Base-by-base conservation (phyloP, 2,329 filamentous ascomycete genomes). In the Cercospora brassicicola region DNA sequence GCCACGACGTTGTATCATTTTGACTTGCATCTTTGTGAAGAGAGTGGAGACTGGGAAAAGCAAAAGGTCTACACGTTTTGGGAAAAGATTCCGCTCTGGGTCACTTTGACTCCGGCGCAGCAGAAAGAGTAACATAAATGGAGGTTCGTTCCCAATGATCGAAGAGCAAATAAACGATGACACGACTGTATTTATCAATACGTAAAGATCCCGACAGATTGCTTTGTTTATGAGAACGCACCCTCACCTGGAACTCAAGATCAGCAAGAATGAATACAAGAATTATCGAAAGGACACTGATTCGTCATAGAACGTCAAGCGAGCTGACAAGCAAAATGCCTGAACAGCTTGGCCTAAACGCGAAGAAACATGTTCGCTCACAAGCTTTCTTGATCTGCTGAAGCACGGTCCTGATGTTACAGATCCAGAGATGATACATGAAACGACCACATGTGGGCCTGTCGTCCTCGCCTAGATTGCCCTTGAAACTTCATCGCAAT, bases 21-120 rank as follows among this genome's bases (percentile, higher is more conserved):
- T 42, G 68, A 73, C 18, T 31, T 71, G 39, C 51, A 69, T 18
- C 30, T 73, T 28, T 45, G 62, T 7, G n/a, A 42, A 3, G 68
- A 65, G 36, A 62, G 45, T 3, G 31, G 36, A 10, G 31, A 56
- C 11, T 65, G 68, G 68, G 7, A 18, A 13, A 33, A 67, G 10
- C 65, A 69, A 67, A 74, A 73, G 57, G 67, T 74, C 3, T 78
- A 67, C 51, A 59, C 68, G 0, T 55, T 78, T 18, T 78, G 76
- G 76, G 73, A 78, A 66, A 78, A 78, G 73, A 64, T 67, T 42
- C 71, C 75, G n/a, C 60, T 77, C 28, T 68, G 42, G 53, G 63
- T 60, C 20, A 45, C 42, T 4, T 45, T 45, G 33, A 61, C 31
- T 26, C 36, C 59, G 59, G 59, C 15, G 23, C 23, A n/a, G 59